phyloP scores from a whole-genome alignment of 768 basidiomycete genomes.

The Podaxis sp. region DNA sequence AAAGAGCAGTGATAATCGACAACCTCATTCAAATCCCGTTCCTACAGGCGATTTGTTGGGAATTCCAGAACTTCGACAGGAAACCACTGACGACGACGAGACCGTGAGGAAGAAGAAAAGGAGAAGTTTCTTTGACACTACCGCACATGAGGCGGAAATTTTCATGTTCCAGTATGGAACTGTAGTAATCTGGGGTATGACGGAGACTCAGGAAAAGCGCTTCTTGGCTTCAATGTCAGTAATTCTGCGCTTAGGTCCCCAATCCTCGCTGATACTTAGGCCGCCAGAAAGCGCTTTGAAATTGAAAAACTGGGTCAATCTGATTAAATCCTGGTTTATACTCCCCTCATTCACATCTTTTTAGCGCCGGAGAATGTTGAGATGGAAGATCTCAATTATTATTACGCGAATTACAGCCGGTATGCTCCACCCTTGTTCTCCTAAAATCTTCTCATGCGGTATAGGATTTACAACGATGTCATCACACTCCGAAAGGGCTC shows the following conservation, averaged over 20 bases:
- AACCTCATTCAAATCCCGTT: slow-evolving; percentile 17
- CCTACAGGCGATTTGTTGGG: slow-evolving; percentile 74
- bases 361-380: slow-evolving; percentile 83
- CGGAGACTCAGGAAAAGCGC: slow-evolving; percentile 84
- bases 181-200: slow-evolving; percentile 98
- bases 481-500: slow-evolving; percentile 93
- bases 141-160: slow-evolving; percentile 75
- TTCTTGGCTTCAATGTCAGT: slow-evolving; percentile 88
- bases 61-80: slow-evolving; percentile 59
- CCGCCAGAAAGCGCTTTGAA: slow-evolving; percentile 87
- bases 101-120: slow-evolving; percentile 44
- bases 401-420: slow-evolving; percentile 97
- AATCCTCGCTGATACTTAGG: slow-evolving; percentile 14
- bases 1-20: slow-evolving; percentile 25
- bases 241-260: background rate
- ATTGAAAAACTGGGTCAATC: slow-evolving; percentile 74
- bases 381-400: slow-evolving; percentile 96
- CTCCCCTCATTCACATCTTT: slow-evolving; percentile 9
- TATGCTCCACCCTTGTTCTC: slow-evolving; percentile 25
- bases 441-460: slow-evolving; percentile 1
- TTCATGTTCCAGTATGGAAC: slow-evolving; percentile 94
- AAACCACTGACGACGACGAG: slow-evolving; percentile 26
- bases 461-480: slow-evolving; percentile 93
- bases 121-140: slow-evolving; percentile 59
- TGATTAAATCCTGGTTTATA: background rate